Evolutionary conservation across 208 protist species (phyloP), one percentile per base, ranked within the genome.

Genomic region (Trichomonas vaginalis): DNA sequence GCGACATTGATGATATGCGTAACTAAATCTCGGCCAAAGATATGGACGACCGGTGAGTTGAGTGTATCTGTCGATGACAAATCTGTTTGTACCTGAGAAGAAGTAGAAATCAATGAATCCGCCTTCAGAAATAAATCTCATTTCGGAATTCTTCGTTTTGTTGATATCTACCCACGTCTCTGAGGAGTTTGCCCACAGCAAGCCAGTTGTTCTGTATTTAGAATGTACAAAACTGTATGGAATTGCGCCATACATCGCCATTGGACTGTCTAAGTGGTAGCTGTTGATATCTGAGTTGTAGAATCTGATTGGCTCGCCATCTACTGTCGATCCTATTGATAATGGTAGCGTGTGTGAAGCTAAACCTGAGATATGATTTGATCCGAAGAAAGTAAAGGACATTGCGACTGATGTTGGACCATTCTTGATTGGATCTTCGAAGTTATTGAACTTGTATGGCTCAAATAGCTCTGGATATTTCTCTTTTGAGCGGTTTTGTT

Each of bases 1-100:
- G 48, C 98, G 98, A 96, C 98, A 99, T 97, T 99, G 99, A 96
- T 99, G 99, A 96, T 99, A 99, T 8, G 98, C 99, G 0, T 99
- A 96, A 21, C 98, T 97, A 96, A 99, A 99, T 96, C 98, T 97
- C 79, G 98, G 99, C 35, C 98, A 98, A 86, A 99, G 95, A 27
- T 98, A 95, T 0, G 98, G 98, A n/a, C 96, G 95, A 39, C 99
- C 98, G 0, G 98, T 99, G 46, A 99, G 96, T 39, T 95, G 96
- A 12, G 98, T 97, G 97, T 99, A 99, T 96, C 99, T 98, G 70
- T 95, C 95, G 86, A 99, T 97, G n/a, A 99, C 97, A 27, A 97
- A 96, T 4, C 96, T 83, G 39, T 98, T 98, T 4, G 97, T 98
- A 6, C 98, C 98, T 3, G 98, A 96, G n/a, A 99, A 96, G 39